Conservation (phyloP, 1,284 basidiomycete genomes). For the Ceraceosorus guamensis region DNA sequence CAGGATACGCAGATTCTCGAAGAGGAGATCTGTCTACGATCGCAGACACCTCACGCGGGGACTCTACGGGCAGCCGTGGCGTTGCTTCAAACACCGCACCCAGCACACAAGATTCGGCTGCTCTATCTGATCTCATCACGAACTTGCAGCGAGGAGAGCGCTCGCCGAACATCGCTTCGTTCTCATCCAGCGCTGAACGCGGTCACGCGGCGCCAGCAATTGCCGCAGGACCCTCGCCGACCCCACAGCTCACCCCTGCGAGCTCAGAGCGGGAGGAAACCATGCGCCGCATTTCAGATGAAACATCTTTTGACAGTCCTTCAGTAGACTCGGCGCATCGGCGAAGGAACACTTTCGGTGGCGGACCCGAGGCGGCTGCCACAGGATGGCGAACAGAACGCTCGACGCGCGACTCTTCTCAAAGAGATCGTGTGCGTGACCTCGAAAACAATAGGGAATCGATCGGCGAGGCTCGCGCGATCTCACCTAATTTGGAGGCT, state of each 20-base stretch:
- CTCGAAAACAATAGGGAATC: too few species aligned
- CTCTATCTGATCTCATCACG: not conserved
- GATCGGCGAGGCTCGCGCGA: too few species aligned
- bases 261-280: not conserved
- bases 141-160: not conserved
- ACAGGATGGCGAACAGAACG: not conserved
- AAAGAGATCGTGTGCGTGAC: not conserved
- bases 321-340: not conserved
- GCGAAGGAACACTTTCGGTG: conserved; percentile 2
- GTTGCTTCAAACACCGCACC: not conserved
- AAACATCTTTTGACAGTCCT: not conserved
- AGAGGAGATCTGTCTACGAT: too few species aligned
- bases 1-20: not conserved
- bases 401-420: not conserved
- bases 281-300: not conserved
- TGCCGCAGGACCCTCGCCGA: not conserved
- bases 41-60: too few species aligned
- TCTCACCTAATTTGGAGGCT: too few species aligned
- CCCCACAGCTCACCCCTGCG: not conserved
- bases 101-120: not conserved
- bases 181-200: not conserved
- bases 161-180: not conserved
- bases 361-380: not conserved
- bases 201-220: too few species aligned
- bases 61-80: not conserved